Evolutionary conservation across 192 early-diverging fungal species (phyloP).

Genomic region (Diversispora epigaea): DNA sequence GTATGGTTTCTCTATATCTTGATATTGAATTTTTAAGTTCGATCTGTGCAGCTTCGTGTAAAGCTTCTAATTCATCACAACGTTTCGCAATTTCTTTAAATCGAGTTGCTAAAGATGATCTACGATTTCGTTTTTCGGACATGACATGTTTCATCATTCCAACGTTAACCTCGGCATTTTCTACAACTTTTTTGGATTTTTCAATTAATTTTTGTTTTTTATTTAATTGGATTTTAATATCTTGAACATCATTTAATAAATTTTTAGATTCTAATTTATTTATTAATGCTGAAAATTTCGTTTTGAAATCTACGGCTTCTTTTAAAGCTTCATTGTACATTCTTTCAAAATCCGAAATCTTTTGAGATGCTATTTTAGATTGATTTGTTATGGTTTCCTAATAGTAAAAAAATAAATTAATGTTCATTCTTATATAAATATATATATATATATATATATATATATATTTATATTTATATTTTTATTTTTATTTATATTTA

Average conservation of each 20-base stretch:
- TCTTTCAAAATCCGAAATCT: slow-evolving; percentile 40
- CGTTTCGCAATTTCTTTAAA: slow-evolving; percentile 32
- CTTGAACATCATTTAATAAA: slow-evolving; percentile 43
- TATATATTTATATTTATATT: no score
- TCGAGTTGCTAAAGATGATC: background rate
- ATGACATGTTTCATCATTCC: slow-evolving; percentile 47
- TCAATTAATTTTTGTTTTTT: slow-evolving; percentile 42
- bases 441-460: background rate
- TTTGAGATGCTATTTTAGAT: slow-evolving; percentile 29
- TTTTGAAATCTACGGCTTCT: slow-evolving; percentile 54
- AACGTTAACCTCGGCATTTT: slow-evolving; percentile 48
- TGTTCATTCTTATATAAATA: slow-evolving; percentile 23
- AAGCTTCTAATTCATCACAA: slow-evolving; percentile 32
- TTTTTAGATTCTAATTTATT: slow-evolving; percentile 37
- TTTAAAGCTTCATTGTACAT: slow-evolving; percentile 50
- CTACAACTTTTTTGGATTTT: slow-evolving; percentile 43
- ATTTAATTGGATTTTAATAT: slow-evolving; percentile 38
- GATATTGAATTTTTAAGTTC: slow-evolving; percentile 23
- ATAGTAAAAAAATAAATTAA: slow-evolving; percentile 30
- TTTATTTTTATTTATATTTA: no score
- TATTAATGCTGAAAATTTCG: slow-evolving; percentile 51
- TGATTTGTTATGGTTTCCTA: slow-evolving; percentile 41
- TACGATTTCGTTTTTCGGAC: slow-evolving; percentile 43
- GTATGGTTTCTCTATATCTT: slow-evolving; percentile 28
- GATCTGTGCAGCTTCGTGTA: slow-evolving; percentile 34